phyloP scores from a whole-genome alignment of 352 stramenopile genomes.

The Blastocystis sp. region DNA sequence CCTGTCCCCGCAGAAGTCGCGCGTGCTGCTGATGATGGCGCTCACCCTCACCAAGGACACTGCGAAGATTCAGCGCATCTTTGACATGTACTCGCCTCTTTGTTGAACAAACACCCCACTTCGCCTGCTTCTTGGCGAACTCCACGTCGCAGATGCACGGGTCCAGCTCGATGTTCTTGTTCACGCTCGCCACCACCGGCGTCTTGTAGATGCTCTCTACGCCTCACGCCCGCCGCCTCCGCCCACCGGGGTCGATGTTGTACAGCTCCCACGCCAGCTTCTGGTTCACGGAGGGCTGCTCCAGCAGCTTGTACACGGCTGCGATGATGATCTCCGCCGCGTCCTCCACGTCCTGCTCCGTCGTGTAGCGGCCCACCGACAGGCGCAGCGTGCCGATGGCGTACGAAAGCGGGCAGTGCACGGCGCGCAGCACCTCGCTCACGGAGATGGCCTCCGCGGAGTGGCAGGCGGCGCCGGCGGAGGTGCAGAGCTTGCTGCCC shows the following conservation, averaged over 20 bases:
- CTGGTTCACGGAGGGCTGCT: slow-evolving; percentile 46
- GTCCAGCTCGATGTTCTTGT: slow-evolving; percentile 27
- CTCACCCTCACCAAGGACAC: slow-evolving; percentile 34
- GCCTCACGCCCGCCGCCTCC: background rate
- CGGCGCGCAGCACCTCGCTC: slow-evolving; percentile 81
- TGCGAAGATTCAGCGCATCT: slow-evolving; percentile 35
- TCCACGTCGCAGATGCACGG: slow-evolving; percentile 6
- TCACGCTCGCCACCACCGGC: background rate
- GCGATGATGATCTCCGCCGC: slow-evolving; percentile 81
- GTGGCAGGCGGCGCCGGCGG: slow-evolving; percentile 88
- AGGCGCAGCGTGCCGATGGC: slow-evolving; percentile 88
- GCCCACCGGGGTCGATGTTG: slow-evolving; percentile 30
- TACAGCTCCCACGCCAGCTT: slow-evolving; percentile 55
- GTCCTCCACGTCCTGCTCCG: slow-evolving; percentile 79
- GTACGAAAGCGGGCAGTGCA: slow-evolving; percentile 83
- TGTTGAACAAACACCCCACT: slow-evolving; percentile 17
- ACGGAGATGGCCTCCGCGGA: slow-evolving; percentile 71
- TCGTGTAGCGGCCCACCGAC: slow-evolving; percentile 86
- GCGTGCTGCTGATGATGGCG: slow-evolving; percentile 61
- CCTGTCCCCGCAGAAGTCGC: slow-evolving; percentile 49
- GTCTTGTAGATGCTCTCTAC: slow-evolving; percentile 31
- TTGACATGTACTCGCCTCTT: slow-evolving; percentile 56
- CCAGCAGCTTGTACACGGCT: slow-evolving; percentile 71
- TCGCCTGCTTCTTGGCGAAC: background rate
- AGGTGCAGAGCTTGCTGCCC: slow-evolving; percentile 78